A percentile compares a stretch with the other conserved stretches of the same genome.
Evolutionary conservation across 2,329 filamentous ascomycete genomes (phyloP).

Genomic region (Sphaceloma murrayae): DNA sequence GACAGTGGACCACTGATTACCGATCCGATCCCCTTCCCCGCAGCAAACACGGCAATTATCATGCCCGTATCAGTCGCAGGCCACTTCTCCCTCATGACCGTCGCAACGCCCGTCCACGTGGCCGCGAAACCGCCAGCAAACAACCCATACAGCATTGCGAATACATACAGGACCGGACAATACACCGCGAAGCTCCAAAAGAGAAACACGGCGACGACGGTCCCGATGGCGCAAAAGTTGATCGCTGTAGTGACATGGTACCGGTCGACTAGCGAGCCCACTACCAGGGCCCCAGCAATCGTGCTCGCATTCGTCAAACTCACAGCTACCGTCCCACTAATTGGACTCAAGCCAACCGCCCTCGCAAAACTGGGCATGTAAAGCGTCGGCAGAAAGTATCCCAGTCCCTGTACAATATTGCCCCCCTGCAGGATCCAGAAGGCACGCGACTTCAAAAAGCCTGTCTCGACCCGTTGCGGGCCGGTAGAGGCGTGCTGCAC

Average conservation of each 20-base stretch:
- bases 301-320: slow-evolving; percentile 33
- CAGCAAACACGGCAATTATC: slow-evolving; percentile 40
- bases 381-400: slow-evolving; percentile 37
- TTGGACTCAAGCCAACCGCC: slow-evolving; percentile 29
- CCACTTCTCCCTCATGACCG: slow-evolving; percentile 19
- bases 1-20: slow-evolving; percentile 42
- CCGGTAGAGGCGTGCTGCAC: slow-evolving; percentile 20
- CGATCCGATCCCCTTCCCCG: slow-evolving; percentile 44
- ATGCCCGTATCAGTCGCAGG: slow-evolving; percentile 36
- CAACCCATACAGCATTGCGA: slow-evolving; percentile 35
- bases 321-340: slow-evolving; percentile 31
- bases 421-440: slow-evolving; percentile 38
- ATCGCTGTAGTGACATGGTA: slow-evolving; percentile 33
- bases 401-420: slow-evolving; percentile 34
- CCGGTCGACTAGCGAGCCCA: slow-evolving; percentile 34
- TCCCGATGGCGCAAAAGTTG: slow-evolving; percentile 30
- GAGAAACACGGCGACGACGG: slow-evolving; percentile 32
- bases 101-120: slow-evolving; percentile 27
- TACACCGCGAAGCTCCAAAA: slow-evolving; percentile 39
- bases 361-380: slow-evolving; percentile 36
- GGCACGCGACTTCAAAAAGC: slow-evolving; percentile 28
- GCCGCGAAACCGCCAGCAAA: slow-evolving; percentile 34
- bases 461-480: slow-evolving; percentile 28
- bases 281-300: slow-evolving; percentile 31
- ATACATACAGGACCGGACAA: slow-evolving; percentile 34